Evolutionary conservation across 495 filamentous ascomycete species (phyloP).

Genomic region (Halenospora varia): DNA sequence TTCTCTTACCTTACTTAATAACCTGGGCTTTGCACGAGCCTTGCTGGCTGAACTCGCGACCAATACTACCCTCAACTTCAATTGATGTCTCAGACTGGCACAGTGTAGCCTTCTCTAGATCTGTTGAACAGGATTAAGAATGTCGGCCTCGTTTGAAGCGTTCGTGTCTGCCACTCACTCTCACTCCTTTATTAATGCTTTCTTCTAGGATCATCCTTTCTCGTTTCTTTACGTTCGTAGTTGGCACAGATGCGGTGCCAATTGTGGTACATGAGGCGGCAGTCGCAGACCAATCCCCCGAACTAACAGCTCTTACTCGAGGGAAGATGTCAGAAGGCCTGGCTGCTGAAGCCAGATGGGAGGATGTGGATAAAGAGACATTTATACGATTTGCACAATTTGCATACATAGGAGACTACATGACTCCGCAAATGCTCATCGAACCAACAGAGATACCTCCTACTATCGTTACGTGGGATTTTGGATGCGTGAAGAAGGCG

Average conservation of each 20-base stretch:
- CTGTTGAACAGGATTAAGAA: conserved; percentile 3
- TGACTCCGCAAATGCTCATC: not conserved
- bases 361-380: conserved; percentile 20
- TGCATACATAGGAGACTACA: conserved; percentile 18
- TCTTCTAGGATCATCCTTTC: conserved; percentile 16
- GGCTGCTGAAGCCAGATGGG: conserved; percentile 8
- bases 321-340: conserved; percentile 13
- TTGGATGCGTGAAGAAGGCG: not conserved
- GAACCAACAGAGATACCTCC: not conserved
- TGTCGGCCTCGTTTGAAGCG: conserved; percentile 13
- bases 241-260: conserved; percentile 7
- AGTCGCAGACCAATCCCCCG: conserved; percentile 10
- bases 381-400: conserved; percentile 20
- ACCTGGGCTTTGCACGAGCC: no score
- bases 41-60: no score
- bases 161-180: conserved; percentile 1
- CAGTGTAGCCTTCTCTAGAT: no score
- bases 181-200: conserved; percentile 5
- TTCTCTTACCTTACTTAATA: no score
- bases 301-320: conserved; percentile 7
- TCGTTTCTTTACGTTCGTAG: conserved; percentile 10
- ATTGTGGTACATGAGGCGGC: conserved; percentile 12
- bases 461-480: not conserved
- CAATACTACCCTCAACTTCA: no score
- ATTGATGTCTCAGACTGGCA: no score